phyloP scores from a whole-genome alignment of 805 yeast species.

The Priceomyces carsonii region DNA sequence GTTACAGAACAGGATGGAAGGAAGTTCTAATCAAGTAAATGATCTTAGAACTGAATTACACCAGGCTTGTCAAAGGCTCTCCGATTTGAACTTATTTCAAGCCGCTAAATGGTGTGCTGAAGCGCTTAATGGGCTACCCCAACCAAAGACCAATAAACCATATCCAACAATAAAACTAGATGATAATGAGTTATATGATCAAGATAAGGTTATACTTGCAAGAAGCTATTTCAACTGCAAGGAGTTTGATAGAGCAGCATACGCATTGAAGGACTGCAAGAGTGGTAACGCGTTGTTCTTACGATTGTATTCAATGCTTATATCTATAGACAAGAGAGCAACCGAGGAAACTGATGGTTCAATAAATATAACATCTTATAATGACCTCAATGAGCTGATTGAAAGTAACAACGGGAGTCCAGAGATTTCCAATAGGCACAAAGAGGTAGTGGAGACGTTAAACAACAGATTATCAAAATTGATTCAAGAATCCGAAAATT shows the following conservation, averaged over 20 bases:
- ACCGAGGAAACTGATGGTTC: slow-evolving; percentile 75
- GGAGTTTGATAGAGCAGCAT: slow-evolving; percentile 80
- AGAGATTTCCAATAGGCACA: slow-evolving; percentile 6
- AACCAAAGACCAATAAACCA: slow-evolving; percentile 10
- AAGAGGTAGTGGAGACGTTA: slow-evolving; percentile 25
- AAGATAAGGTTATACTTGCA: slow-evolving; percentile 57
- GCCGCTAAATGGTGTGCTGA: slow-evolving; percentile 86
- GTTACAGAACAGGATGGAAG: slow-evolving; percentile 9
- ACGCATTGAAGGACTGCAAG: slow-evolving; percentile 51
- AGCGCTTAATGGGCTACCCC: slow-evolving; percentile 63
- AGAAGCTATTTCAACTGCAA: slow-evolving; percentile 74
- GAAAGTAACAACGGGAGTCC: slow-evolving; percentile 7
- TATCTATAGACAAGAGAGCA: slow-evolving; percentile 75
- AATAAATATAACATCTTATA: slow-evolving; percentile 37
- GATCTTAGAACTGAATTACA: slow-evolving; percentile 25
- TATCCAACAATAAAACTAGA: slow-evolving; percentile 12
- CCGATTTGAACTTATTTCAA: slow-evolving; percentile 60
- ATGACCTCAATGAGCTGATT: slow-evolving; percentile 23
- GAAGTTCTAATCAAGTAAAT: slow-evolving; percentile 9
- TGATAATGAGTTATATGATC: slow-evolving; percentile 37
- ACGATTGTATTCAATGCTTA: slow-evolving; percentile 63
- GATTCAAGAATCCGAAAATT: slow-evolving; percentile 40
- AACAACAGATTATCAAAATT: slow-evolving; percentile 34
- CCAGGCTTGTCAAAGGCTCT: slow-evolving; percentile 38
- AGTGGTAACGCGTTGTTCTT: slow-evolving; percentile 60